Conservation (phyloP, 2,329 filamentous ascomycete genomes). For the Talaromyces funiculosus region DNA sequence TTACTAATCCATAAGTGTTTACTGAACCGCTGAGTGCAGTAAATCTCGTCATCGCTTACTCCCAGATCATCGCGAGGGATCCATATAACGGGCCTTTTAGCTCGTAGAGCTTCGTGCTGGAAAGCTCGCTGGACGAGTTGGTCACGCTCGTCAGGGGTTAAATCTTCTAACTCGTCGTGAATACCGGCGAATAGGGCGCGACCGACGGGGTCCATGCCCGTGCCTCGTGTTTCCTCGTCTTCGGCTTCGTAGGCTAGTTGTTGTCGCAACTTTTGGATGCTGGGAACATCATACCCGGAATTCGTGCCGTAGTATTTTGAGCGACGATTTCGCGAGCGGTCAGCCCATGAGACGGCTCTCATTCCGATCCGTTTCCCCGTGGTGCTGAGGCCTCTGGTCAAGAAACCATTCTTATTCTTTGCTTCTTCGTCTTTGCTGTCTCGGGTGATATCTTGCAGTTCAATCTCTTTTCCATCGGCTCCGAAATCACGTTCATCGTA, state of each 20-base stretch:
- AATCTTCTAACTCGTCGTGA: conserved; percentile 88
- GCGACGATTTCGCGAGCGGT: conserved; percentile 35
- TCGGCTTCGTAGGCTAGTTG: conserved; percentile 48
- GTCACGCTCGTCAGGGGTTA: conserved; percentile 85
- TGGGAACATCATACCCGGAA: conserved; percentile 29
- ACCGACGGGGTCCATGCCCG: conserved; percentile 55
- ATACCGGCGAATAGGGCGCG: conserved; percentile 80
- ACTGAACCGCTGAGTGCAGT: conserved; percentile 68
- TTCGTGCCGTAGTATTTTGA: conserved; percentile 36
- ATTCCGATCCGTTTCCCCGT: conserved; percentile 19
- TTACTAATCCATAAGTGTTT: conserved; percentile 88
- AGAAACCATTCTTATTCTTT: neutral
- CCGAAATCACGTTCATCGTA: neutral
- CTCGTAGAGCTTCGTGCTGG: conserved; percentile 79
- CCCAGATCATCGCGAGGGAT: conserved; percentile 87
- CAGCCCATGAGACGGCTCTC: conserved; percentile 37
- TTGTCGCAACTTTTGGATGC: conserved; percentile 29
- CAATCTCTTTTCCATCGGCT: conserved; percentile 34
- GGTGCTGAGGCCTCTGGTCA: conserved; percentile 13
- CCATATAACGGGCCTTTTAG: conserved; percentile 84
- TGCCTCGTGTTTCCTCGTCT: conserved; percentile 65
- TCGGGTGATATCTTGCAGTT: conserved; percentile 37
- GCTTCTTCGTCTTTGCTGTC: conserved; percentile 15
- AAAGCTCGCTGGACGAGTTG: conserved; percentile 81
- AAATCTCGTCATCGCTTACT: conserved; percentile 85